Percentiles rank a stretch among this genome's conserved stretches.
Conservation (phyloP, 2,329 filamentous ascomycete species). For the Ophiosphaerella korrae region DNA sequence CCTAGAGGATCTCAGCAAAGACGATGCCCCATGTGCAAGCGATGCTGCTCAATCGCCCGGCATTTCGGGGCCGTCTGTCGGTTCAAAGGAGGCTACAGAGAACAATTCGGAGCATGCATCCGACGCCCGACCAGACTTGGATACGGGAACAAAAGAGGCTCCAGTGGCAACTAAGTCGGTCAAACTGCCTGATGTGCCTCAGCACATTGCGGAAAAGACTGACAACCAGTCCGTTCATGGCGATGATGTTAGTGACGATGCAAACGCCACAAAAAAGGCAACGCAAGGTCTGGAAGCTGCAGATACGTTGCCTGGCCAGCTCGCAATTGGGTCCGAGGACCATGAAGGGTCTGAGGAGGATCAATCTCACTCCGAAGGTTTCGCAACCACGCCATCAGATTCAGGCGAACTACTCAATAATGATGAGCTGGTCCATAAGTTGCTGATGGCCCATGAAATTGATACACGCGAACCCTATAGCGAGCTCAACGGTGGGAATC, state of each 20-base stretch:
- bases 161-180: conserved; percentile 13
- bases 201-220: conserved; percentile 43
- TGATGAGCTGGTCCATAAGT: conserved; percentile 15
- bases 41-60: conserved; percentile 1
- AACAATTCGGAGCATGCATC: conserved; percentile 25
- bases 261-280: conserved; percentile 41
- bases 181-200: conserved; percentile 23
- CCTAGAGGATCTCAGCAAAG: conserved; percentile 17
- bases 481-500: conserved; percentile 14
- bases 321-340: conserved; percentile 30
- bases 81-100: conserved; percentile 4
- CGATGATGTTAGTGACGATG: conserved; percentile 44
- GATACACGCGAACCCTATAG: conserved; percentile 2
- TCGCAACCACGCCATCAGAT: conserved; percentile 24
- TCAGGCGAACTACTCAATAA: conserved; percentile 13
- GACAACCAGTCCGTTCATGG: conserved; percentile 41
- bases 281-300: conserved; percentile 39
- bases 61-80: too few relatives aligned
- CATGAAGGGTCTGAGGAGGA: conserved; percentile 19
- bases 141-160: conserved; percentile 17
- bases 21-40: conserved; percentile 17
- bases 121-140: conserved; percentile 29
- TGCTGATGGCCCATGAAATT: conserved; percentile 19
- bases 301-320: conserved; percentile 43
- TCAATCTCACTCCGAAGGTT: conserved; percentile 23